Percentiles rank a stretch among this genome's conserved stretches.
Conservation (phyloP, 192 early-diverging fungal genomes). For the Geranomyces variabilis region DNA sequence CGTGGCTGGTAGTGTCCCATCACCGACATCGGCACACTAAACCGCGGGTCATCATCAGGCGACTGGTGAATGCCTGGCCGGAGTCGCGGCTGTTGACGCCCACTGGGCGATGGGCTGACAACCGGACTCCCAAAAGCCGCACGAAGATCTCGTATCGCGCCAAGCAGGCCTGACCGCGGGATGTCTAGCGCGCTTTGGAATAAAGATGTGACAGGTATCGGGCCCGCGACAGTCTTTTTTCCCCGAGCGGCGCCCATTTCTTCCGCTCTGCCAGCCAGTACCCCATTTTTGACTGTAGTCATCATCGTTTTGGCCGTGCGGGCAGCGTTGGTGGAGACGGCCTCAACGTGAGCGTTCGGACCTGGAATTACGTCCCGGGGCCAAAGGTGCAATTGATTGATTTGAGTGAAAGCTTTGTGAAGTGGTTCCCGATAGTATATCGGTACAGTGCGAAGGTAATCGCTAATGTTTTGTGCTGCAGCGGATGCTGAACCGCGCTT, state of each 20-base stretch:
- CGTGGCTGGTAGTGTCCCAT: conserved; percentile 71
- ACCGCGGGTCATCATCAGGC: conserved; percentile 51
- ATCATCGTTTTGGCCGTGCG: not conserved
- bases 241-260: not conserved
- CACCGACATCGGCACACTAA: conserved; percentile 69
- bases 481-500: conserved; percentile 5
- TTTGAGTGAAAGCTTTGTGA: conserved; percentile 41
- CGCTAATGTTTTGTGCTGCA: conserved; percentile 9
- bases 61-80: not conserved
- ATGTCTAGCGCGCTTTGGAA: conserved; percentile 60
- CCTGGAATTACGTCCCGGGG: conserved; percentile 13
- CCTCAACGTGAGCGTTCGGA: conserved; percentile 1
- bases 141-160: conserved; percentile 53
- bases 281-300: not conserved
- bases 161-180: conserved; percentile 56
- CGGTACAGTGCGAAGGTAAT: conserved; percentile 33
- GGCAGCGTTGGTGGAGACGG: not conserved
- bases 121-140: not conserved
- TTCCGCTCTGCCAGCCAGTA: not conserved
- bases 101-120: not conserved
- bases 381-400: conserved; percentile 44
- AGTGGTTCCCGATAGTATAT: conserved; percentile 55
- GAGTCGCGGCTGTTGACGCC: not conserved
- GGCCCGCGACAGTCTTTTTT: not conserved
- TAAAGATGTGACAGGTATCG: conserved; percentile 3